Evolutionary conservation across 1,139 yeast species (phyloP).

Genomic region (Nematodospora anomalae): DNA sequence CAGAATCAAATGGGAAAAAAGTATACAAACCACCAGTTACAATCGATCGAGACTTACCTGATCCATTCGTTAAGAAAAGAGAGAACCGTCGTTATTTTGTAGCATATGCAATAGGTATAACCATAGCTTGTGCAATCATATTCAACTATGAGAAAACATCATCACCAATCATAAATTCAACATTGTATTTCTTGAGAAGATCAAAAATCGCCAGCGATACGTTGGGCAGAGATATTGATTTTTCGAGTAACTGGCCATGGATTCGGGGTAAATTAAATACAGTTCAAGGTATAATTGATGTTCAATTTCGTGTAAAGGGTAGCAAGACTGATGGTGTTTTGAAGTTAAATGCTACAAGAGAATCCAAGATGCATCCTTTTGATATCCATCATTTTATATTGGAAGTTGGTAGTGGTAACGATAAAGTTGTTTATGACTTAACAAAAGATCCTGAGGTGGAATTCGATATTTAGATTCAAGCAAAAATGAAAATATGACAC

Average conservation of each 20-base stretch:
- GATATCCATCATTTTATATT: slow-evolving; percentile 61
- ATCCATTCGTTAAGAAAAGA: slow-evolving; percentile 61
- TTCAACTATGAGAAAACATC: slow-evolving; percentile 90
- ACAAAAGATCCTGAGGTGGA: slow-evolving; percentile 50
- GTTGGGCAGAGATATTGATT: slow-evolving; percentile 76
- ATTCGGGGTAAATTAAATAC: slow-evolving; percentile 82
- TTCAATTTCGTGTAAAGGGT: slow-evolving; percentile 71
- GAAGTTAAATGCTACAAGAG: slow-evolving; percentile 60
- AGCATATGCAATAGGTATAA: slow-evolving; percentile 64
- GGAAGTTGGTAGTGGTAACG: slow-evolving; percentile 37
- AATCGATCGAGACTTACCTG: slow-evolving; percentile 68
- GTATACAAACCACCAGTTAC: slow-evolving; percentile 35
- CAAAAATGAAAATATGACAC: not conserved
- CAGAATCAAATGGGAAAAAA: not conserved
- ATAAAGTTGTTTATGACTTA: slow-evolving; percentile 42
- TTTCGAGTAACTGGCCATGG: slow-evolving; percentile 80
- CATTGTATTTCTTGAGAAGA: slow-evolving; percentile 80
- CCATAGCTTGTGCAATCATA: slow-evolving; percentile 64
- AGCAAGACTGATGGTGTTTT: slow-evolving; percentile 49
- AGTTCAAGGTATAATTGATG: slow-evolving; percentile 76
- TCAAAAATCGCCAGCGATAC: slow-evolving; percentile 62
- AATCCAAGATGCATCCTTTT: slow-evolving; percentile 56
- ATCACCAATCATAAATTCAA: slow-evolving; percentile 86
- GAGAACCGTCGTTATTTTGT: slow-evolving; percentile 55
- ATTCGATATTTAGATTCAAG: slow-evolving; percentile 21